Evolutionary conservation across 805 yeast genomes (phyloP), one percentile per base, ranked within the genome.

Genomic region (Ogataea paradorogensis): DNA sequence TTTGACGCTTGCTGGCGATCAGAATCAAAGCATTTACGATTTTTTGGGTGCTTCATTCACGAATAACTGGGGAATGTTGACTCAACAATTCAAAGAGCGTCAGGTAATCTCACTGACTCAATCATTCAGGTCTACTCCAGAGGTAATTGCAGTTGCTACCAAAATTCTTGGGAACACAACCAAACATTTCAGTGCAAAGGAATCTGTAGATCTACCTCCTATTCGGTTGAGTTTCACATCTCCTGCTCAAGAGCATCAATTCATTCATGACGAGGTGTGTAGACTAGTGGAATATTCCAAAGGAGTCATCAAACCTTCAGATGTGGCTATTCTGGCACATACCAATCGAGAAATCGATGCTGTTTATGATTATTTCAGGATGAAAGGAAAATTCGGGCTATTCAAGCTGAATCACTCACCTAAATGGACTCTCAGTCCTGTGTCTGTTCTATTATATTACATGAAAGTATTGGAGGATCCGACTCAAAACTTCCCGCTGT

Each of bases 1-100:
- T 55, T 51, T 84, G 25, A 72, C 82, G 1, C 57, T 84, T 14
- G 82, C 88, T 4, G 90, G 90, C 1, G 91, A 84, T 59, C 74
- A 79, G 1, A 70, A 78, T 54, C 91, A 84, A 59, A 71, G 84
- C 37, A 80, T 84, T 21, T 84, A 81, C 55, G 79, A 70, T 21
- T 84, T 84, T 54, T 53, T 82, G 28, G 86, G 87, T 0, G 67
- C 81, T 0, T 64, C 54, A 6, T 49, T 51, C 7, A 36, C 49
- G 8, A 46, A 48, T 7, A 58, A 56, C 30, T 53, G 59, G 53
- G 51, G 50, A 1, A 43, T 35, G 26, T 37, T 56, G 9, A 15
- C 45, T 5, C 43, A 54, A 4, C 15, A 24, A 11, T 58, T 50
- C 33, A 16, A 44, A 6, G 42, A 47, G 3, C 54, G 45, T 16